Conservation (phyloP, 345 rosid genomes). For the Citrus cavaleriei region DNA sequence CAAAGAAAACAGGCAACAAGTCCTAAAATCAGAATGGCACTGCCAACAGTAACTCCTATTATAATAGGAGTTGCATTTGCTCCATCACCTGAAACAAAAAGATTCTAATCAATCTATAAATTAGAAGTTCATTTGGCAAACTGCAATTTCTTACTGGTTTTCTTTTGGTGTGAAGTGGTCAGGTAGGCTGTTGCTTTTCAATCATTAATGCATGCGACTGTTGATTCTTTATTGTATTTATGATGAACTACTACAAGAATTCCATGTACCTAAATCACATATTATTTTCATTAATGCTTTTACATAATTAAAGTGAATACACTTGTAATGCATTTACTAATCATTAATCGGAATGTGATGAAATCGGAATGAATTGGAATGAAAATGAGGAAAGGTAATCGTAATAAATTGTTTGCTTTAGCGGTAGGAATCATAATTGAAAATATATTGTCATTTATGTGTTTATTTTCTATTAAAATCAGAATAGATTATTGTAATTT, state of each 20-base stretch:
- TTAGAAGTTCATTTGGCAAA: background rate
- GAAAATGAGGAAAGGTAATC: too few species aligned
- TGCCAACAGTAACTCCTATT: slow-evolving; percentile 46
- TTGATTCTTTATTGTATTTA: background rate
- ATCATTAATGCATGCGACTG: background rate
- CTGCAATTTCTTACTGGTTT: background rate
- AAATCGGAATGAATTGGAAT: too few species aligned
- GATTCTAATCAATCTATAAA: background rate
- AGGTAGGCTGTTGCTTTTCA: background rate
- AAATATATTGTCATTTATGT: too few species aligned
- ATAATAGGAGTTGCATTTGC: slow-evolving; percentile 19
- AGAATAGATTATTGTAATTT: too few species aligned
- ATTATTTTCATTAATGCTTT: background rate
- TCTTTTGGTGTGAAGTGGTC: background rate
- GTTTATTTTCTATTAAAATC: too few species aligned
- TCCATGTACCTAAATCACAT: background rate
- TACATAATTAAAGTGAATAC: background rate
- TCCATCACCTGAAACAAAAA: slow-evolving; percentile 37
- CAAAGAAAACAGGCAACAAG: slow-evolving; percentile 33
- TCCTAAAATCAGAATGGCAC: slow-evolving; percentile 38
- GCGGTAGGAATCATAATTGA: too few species aligned
- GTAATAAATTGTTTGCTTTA: background rate
- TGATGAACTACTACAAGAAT: background rate
- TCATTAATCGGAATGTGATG: rapidly evolving
- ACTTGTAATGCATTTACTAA: too few species aligned